These are phyloP conservation scores for Periconia sp. DNA, from an alignment of 2,329 filamentous ascomycete genomes.

Conservation along the genomic window DNA sequence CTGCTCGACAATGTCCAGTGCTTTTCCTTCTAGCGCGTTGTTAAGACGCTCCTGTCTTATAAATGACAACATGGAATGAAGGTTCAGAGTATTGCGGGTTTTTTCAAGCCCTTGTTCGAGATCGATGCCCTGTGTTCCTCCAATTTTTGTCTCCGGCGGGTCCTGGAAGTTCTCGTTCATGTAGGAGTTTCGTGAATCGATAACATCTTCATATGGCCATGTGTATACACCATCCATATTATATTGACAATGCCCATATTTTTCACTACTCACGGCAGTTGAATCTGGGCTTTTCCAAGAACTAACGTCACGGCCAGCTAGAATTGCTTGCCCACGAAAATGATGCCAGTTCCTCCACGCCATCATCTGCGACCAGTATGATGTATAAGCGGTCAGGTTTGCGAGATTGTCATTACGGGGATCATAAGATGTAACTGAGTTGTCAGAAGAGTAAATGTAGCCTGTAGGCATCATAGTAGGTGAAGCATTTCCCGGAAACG, in stretches of 20 bases:
- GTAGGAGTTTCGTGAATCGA: too few relatives aligned
- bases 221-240: too few relatives aligned
- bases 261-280: too few relatives aligned
- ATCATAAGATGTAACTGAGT: neutral
- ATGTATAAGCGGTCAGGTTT: too few relatives aligned
- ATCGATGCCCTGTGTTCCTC: neutral
- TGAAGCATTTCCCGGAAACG: neutral
- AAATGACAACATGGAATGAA: conserved; percentile 1
- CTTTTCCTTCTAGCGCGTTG: neutral
- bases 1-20: conserved; percentile 7
- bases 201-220: too few relatives aligned
- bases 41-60: conserved; percentile 1
- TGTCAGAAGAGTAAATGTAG: neutral
- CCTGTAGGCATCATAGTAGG: neutral
- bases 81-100: neutral
- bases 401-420: too few relatives aligned
- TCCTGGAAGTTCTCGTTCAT: neutral
- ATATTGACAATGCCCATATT: too few relatives aligned
- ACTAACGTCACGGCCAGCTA: too few relatives aligned
- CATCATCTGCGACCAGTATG: too few relatives aligned
- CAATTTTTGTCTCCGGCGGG: neutral
- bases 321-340: too few relatives aligned
- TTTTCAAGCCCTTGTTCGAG: neutral
- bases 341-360: neutral
- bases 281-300: too few relatives aligned